Evolutionary conservation across 2,329 filamentous ascomycete species (phyloP).

Genomic region (Fusarium piperis): DNA sequence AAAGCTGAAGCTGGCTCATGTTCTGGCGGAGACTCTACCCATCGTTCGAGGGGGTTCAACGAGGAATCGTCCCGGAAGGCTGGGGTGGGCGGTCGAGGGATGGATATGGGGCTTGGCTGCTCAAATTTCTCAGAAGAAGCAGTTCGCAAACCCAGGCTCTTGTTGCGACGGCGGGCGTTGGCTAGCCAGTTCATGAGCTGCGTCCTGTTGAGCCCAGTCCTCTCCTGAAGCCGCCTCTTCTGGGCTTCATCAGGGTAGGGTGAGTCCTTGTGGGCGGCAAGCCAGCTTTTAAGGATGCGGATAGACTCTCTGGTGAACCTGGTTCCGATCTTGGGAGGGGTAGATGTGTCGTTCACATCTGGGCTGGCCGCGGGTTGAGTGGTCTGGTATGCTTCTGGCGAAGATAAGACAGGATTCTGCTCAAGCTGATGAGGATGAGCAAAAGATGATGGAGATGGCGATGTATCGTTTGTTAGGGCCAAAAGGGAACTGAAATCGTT

Average conservation of each 20-base stretch:
- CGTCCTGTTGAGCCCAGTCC: slow-evolving; percentile 78
- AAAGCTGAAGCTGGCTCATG: slow-evolving; percentile 44
- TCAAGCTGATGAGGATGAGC: not conserved
- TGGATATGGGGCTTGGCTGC: slow-evolving; percentile 59
- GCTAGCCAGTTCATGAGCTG: slow-evolving; percentile 92
- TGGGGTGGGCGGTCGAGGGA: slow-evolving; percentile 57
- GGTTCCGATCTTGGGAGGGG: slow-evolving; percentile 15
- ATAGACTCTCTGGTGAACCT: slow-evolving; percentile 29
- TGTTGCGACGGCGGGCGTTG: slow-evolving; percentile 82
- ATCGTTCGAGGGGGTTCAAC: slow-evolving; percentile 45
- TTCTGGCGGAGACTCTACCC: slow-evolving; percentile 46
- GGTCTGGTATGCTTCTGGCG: not conserved
- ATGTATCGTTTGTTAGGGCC: not conserved
- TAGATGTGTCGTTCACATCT: not conserved
- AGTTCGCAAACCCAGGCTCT: slow-evolving; percentile 54
- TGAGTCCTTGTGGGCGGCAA: slow-evolving; percentile 76
- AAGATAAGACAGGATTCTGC: not conserved
- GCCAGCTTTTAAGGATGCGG: slow-evolving; percentile 61
- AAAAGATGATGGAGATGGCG: not conserved
- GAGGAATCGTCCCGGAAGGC: slow-evolving; percentile 22
- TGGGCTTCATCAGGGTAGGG: slow-evolving; percentile 87
- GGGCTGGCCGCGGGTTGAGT: not conserved
- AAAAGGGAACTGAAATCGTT: not conserved
- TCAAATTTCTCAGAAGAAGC: not conserved
- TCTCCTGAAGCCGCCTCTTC: slow-evolving; percentile 75